These are phyloP conservation scores for Carex arenaria DNA, from an alignment of 202 grass and related monocot species.

Conservation along the genomic window DNA sequence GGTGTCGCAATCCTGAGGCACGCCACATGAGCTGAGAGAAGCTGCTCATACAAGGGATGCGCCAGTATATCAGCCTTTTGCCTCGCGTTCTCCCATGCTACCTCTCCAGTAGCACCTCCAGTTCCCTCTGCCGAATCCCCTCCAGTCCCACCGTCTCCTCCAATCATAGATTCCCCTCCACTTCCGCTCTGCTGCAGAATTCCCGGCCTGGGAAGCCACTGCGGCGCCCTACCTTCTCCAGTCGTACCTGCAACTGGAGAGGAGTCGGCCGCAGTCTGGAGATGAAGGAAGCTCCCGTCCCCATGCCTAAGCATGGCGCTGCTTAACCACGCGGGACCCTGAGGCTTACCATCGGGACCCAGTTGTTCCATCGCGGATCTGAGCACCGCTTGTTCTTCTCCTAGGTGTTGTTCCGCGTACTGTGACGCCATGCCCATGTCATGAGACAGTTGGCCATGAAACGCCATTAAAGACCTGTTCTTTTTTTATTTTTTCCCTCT, in stretches of 20 bases:
- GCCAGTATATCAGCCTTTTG: constrained; percentile 58
- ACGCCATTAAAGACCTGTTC: constrained; percentile 39
- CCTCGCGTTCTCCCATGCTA: constrained; percentile 37
- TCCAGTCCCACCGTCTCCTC: constrained; percentile 28
- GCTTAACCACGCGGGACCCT: constrained; percentile 39
- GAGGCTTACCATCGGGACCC: constrained; percentile 16
- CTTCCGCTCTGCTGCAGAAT: constrained; percentile 24
- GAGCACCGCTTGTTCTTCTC: constrained; percentile 17
- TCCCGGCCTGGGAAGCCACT: constrained; percentile 25
- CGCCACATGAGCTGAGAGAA: constrained; percentile 72
- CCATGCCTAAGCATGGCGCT: constrained; percentile 33
- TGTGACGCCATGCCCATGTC: constrained; percentile 50
- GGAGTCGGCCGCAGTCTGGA: constrained; percentile 58
- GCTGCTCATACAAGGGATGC: constrained; percentile 80
- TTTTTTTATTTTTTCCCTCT: not conserved
- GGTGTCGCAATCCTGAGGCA: constrained; percentile 77
- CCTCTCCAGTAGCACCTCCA: constrained; percentile 30
- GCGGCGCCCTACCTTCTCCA: not conserved
- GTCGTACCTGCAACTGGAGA: constrained; percentile 31
- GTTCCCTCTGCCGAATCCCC: constrained; percentile 11
- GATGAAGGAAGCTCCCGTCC: constrained; percentile 66
- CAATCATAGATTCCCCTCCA: constrained; percentile 27
- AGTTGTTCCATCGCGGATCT: constrained; percentile 7
- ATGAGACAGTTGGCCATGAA: constrained; percentile 49
- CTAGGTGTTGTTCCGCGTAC: constrained; percentile 33